Evolutionary conservation across 2,329 filamentous ascomycete species (phyloP).

Genomic region (Hypoxylon sp.): DNA sequence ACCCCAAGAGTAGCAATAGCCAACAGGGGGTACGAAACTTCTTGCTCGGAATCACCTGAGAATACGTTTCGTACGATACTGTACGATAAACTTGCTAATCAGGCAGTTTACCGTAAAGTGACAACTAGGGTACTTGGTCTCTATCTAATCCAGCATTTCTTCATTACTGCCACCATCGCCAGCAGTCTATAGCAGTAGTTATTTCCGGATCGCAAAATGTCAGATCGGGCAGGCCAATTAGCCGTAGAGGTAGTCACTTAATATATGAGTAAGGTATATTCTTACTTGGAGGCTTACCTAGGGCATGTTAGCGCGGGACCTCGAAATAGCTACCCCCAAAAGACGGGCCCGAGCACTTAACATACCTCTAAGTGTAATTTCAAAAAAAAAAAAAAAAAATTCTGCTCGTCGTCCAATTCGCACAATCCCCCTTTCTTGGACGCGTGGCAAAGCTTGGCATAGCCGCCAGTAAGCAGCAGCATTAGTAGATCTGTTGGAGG

Average conservation of each 20-base stretch:
- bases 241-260: background rate
- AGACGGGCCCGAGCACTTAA: background rate
- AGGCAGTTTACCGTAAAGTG: background rate
- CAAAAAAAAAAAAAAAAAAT: no score
- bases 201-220: slow-evolving; percentile 9
- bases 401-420: background rate
- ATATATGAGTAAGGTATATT: slow-evolving; percentile 8
- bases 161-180: background rate
- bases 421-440: slow-evolving; percentile 6
- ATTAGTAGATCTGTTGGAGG: slow-evolving; percentile 10
- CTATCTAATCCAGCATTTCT: background rate
- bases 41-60: background rate
- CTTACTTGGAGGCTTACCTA: slow-evolving; percentile 17
- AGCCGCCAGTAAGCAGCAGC: slow-evolving; percentile 24
- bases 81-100: background rate
- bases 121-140: background rate
- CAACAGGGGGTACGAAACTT: background rate
- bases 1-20: background rate
- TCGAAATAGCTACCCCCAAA: slow-evolving; percentile 34
- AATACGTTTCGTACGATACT: background rate
- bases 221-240: slow-evolving; percentile 11
- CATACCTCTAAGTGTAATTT: background rate
- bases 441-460: slow-evolving; percentile 23
- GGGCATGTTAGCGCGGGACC: slow-evolving; percentile 19
- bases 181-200: background rate